Evolutionary conservation across 768 basidiomycete species (phyloP), one percentile per base, ranked within the genome.

Genomic region (Austroboletus eburneus): DNA sequence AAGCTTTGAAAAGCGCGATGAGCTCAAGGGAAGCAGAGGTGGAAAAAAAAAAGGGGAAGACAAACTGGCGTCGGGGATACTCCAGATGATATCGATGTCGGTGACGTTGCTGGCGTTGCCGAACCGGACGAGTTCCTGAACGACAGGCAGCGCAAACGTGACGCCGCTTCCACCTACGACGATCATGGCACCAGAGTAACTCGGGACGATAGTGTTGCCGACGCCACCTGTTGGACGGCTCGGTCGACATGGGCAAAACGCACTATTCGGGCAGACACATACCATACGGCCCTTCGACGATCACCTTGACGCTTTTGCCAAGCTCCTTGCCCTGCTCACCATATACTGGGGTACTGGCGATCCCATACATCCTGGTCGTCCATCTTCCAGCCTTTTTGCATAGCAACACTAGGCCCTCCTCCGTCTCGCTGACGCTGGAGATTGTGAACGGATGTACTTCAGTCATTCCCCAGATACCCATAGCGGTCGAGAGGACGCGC

Each of bases 371-470:
- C 39, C 61, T 69, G 5, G 63, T 64, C 17, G 87, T 87, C 83
- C 85, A 91, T 6, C 68, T 66, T 1, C 88, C 88, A 0, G 73
- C 60, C 47, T 76, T 76, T 70, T 87, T 89, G 53, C 77, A 78
- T 57, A 89, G 65, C 37, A 91, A 66, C 1, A 83, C 75, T 39
- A 91, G 60, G 1, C 87, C 85, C 21, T 84, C 81, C 13, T 72
- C 67, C 7, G 71, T 71, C 22, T 67, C 66, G 27, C 75, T 72
- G 14, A 79, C 79, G 49, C 75, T 84, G 8, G 87, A 84, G 54
- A 92, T 87, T 1, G 91, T 88, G 66, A 91, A 91, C 0, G 87
- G 91, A 56, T 93, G 91, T 1, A 69, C 65, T 57, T 91, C 83
- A 1, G 75, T 64, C 71, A 79, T 77, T 16, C 78, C 75, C 32